These are phyloP conservation scores for Herpetospermum pedunculosum DNA, from an alignment of 306 rosid genomes.

Conservation along the genomic window DNA sequence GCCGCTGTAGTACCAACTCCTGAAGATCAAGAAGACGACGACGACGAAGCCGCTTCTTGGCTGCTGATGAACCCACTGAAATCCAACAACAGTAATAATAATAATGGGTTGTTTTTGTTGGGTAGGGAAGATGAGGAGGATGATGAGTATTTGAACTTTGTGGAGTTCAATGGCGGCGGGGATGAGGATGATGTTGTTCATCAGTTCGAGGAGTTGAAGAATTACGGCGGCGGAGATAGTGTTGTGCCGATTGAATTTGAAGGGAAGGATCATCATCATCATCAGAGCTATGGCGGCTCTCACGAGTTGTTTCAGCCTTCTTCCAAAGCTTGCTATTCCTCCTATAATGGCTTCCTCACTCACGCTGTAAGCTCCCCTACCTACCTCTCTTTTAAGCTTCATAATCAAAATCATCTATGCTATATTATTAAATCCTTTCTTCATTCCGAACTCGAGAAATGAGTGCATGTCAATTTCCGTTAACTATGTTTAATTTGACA, in stretches of 20 bases:
- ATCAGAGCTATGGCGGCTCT: background rate
- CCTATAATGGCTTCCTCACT: constrained; percentile 42
- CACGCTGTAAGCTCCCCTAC: constrained; percentile 40
- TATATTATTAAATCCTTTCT: no score
- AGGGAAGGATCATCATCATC: constrained; percentile 12
- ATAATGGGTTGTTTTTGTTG: constrained; percentile 36
- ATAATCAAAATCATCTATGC: no score
- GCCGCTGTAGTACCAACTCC: background rate
- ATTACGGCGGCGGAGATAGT: constrained; percentile 34
- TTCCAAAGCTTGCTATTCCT: constrained; percentile 37
- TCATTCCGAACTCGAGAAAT: no score
- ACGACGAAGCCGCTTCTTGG: no score
- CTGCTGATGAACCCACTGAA: constrained; percentile 46
- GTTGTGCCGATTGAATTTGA: constrained; percentile 63
- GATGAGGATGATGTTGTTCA: constrained; percentile 31
- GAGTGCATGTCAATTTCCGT: no score
- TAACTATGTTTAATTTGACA: no score
- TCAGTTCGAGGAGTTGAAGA: constrained; percentile 8
- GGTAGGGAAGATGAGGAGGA: constrained; percentile 77
- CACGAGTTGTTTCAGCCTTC: constrained; percentile 7
- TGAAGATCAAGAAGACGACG: constrained; percentile 28
- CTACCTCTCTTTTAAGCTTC: no score
- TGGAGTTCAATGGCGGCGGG: constrained; percentile 50
- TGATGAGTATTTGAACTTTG: constrained; percentile 77
- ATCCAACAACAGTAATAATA: background rate